Base-by-base conservation (phyloP, 1,284 basidiomycete genomes). In the Trametes versicolor region DNA sequence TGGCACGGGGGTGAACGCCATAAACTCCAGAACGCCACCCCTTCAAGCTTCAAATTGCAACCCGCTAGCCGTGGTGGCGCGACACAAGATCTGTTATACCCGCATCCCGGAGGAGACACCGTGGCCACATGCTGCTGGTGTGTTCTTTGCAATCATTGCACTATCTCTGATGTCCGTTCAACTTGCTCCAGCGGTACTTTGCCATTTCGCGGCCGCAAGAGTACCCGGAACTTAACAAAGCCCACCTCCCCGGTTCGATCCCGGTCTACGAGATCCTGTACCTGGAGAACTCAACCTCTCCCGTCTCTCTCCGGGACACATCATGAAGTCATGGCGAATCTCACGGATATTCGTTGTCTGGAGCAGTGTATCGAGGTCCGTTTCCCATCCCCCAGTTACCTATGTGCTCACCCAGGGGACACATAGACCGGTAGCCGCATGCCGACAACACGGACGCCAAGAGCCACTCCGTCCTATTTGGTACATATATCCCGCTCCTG, bases 301-400 rank as follows among this genome's bases (percentile, higher is more conserved):
- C 8, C 83, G 90, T 4, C 58, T 83, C 7, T 63, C 79, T 7
- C 60, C 67, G 0, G 94, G 53, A 95, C 94, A 58, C 83, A 96
- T 56, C 90, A 87, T 85, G 95, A 97, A 77, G 81, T 93, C 4
- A 94, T 94, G 41, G 93, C 89, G 10, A 96, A 97, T 75, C 51
- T 25, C n/a, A n/a, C n/a, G n/a, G n/a, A n/a, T n/a, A n/a, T n/a
- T n/a, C n/a, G n/a, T n/a, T n/a, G n/a, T n/a, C n/a, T n/a, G n/a
- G n/a, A n/a, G n/a, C n/a, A n/a, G n/a, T n/a, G n/a, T n/a, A n/a
- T n/a, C n/a, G n/a, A n/a, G n/a, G n/a, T n/a, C n/a, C n/a, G n/a
- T n/a, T n/a, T n/a, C n/a, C n/a, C n/a, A n/a, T n/a, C n/a, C n/a
- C n/a, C n/a, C n/a, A n/a, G n/a, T n/a, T n/a, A n/a, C n/a, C n/a